A percentile compares a stretch with the other conserved stretches of the same genome.
These are phyloP conservation scores for Conoideocrella luteorostrata DNA, from an alignment of 2,329 filamentous ascomycete genomes.

Conservation along the genomic window DNA sequence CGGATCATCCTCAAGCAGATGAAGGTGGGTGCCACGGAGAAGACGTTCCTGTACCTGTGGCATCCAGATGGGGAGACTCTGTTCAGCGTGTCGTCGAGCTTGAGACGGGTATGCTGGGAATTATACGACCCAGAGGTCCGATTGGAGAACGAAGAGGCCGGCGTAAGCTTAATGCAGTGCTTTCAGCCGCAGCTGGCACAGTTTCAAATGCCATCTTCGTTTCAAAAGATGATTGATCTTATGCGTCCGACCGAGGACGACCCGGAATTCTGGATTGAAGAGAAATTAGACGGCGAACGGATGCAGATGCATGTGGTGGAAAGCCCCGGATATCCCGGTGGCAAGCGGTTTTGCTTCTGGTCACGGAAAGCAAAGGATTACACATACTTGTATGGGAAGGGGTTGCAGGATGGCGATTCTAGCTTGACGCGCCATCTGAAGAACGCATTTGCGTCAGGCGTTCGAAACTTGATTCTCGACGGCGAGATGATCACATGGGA, in stretches of 20 bases:
- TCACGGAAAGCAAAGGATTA: slow-evolving; percentile 96
- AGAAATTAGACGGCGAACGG: slow-evolving; percentile 93
- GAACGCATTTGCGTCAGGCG: slow-evolving; percentile 67
- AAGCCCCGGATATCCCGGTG: slow-evolving; percentile 61
- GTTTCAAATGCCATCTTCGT: slow-evolving; percentile 73
- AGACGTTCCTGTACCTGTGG: slow-evolving; percentile 79
- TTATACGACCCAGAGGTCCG: slow-evolving; percentile 66
- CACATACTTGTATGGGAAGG: slow-evolving; percentile 82
- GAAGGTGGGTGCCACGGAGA: slow-evolving; percentile 73
- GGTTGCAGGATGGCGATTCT: slow-evolving; percentile 66
- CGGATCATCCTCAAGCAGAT: slow-evolving; percentile 82
- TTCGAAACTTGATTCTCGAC: slow-evolving; percentile 84
- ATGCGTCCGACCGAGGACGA: slow-evolving; percentile 62
- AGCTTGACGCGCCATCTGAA: slow-evolving; percentile 75
- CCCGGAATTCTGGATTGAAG: slow-evolving; percentile 88
- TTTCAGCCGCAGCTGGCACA: slow-evolving; percentile 95
- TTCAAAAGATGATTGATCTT: slow-evolving; percentile 70
- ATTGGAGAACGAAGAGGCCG: slow-evolving; percentile 67
- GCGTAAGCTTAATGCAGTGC: slow-evolving; percentile 81
- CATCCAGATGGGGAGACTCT: slow-evolving; percentile 70
- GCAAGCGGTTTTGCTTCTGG: slow-evolving; percentile 78
- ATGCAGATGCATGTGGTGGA: slow-evolving; percentile 93
- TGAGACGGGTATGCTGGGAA: slow-evolving; percentile 92
- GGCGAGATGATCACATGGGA: slow-evolving; percentile 99
- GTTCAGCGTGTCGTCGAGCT: slow-evolving; percentile 86